phyloP scores from a whole-genome alignment of 768 basidiomycete species.

The Termitomyces titanicus region DNA sequence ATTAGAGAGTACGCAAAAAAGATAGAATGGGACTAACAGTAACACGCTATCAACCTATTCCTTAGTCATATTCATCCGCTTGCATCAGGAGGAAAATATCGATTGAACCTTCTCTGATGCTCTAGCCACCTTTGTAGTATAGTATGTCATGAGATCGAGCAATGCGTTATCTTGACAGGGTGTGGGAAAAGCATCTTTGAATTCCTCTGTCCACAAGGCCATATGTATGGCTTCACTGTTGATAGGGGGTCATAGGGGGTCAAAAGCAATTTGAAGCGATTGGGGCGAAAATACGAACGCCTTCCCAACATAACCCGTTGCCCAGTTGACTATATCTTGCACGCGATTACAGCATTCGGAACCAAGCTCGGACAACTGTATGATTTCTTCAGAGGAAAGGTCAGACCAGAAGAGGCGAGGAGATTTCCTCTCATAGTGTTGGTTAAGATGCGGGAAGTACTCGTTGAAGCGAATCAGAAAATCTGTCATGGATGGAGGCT shows the following conservation, averaged over 20 bases:
- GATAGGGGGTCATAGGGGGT: not conserved
- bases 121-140: slow-evolving; percentile 18
- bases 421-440: slow-evolving; percentile 12
- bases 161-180: slow-evolving; percentile 14
- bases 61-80: not conserved
- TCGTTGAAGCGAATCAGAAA: slow-evolving; percentile 37
- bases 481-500: slow-evolving; percentile 24
- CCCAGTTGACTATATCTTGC: slow-evolving; percentile 19
- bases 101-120: slow-evolving; percentile 17
- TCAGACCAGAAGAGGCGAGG: slow-evolving; percentile 24
- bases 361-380: slow-evolving; percentile 13
- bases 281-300: slow-evolving; percentile 10
- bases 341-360: slow-evolving; percentile 14
- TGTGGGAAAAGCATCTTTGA: slow-evolving; percentile 13
- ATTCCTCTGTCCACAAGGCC: slow-evolving; percentile 18
- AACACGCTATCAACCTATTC: not conserved
- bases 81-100: slow-evolving; percentile 9
- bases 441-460: slow-evolving; percentile 33
- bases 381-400: slow-evolving; percentile 22
- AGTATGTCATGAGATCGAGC: slow-evolving; percentile 19
- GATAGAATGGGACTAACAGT: slow-evolving; percentile 72
- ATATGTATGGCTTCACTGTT: slow-evolving; percentile 18
- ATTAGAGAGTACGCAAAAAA: slow-evolving; percentile 72
- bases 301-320: slow-evolving; percentile 11
- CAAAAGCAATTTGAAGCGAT: not conserved